Evolutionary conservation across 768 basidiomycete genomes (phyloP).

Genomic region (Filobasidium wieringae): DNA sequence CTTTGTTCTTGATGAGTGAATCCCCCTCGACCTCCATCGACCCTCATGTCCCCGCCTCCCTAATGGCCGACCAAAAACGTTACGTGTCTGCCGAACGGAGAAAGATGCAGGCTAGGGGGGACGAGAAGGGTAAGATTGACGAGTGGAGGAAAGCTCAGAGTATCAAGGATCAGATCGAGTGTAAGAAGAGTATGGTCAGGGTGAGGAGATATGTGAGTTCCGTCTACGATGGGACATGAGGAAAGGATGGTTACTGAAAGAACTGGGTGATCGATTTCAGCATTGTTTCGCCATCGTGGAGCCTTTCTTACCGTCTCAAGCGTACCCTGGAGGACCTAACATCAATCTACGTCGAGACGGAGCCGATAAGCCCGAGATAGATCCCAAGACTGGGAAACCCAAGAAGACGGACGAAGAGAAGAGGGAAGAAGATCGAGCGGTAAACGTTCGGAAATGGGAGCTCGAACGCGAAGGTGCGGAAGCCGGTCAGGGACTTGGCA

Average conservation of each 20-base stretch:
- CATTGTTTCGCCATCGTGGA: conserved; percentile 5
- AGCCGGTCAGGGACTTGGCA: conserved; percentile 2
- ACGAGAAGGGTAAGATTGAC: conserved; percentile 5
- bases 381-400: neutral
- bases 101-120: neutral
- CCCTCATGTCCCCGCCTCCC: too few species aligned
- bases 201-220: conserved; percentile 1
- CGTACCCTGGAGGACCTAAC: neutral
- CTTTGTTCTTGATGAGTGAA: conserved; percentile 5
- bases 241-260: neutral
- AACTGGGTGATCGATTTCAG: neutral
- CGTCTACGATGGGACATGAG: neutral
- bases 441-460: neutral
- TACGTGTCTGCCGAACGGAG: neutral
- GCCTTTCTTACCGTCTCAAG: conserved; percentile 2
- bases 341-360: neutral
- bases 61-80: too few species aligned
- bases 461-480: neutral
- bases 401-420: conserved; percentile 1
- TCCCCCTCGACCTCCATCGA: neutral
- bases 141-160: neutral
- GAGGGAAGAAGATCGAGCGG: neutral
- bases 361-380: neutral
- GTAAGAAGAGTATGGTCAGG: neutral
- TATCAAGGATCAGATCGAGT: neutral